Percentiles rank a stretch among this genome's conserved stretches.
Conservation (phyloP, 1,284 basidiomycete species). For the Apiotrichum gracile region DNA sequence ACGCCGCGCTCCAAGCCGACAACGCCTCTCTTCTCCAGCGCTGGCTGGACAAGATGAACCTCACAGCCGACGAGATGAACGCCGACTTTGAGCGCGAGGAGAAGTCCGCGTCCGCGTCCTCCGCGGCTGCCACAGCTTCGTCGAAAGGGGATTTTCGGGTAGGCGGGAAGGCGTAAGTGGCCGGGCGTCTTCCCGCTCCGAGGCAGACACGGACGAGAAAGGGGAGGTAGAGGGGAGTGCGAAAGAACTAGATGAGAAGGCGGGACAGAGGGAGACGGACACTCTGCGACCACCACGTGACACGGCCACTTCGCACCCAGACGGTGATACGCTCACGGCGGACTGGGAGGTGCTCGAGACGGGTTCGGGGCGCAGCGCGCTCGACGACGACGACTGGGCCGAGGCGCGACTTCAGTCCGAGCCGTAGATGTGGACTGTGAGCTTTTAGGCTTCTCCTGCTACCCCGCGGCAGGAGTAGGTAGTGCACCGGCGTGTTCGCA, state of each 20-base stretch:
- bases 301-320: not conserved
- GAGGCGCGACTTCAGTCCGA: no score
- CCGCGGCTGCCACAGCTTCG: not conserved
- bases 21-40: conserved; percentile 90
- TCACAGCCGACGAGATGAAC: conserved; percentile 92
- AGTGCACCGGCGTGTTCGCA: no score
- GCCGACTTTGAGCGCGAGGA: conserved; percentile 53
- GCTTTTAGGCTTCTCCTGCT: no score
- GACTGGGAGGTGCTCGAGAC: conserved; percentile 15
- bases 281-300: no score
- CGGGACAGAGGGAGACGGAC: not conserved
- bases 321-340: not conserved
- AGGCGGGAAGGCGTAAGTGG: conserved; percentile 28
- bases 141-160: conserved; percentile 29
- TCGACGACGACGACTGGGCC: conserved; percentile 17
- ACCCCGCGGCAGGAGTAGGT: no score
- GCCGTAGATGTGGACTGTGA: no score
- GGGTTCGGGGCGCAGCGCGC: conserved; percentile 1
- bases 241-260: not conserved
- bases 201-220: not conserved
- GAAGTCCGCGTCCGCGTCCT: not conserved
- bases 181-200: conserved; percentile 7
- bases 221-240: not conserved
- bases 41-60: conserved; percentile 91
- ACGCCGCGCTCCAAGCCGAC: conserved; percentile 76